Evolutionary conservation across 2,329 filamentous ascomycete genomes (phyloP).

Genomic region (Penicillium sp.): DNA sequence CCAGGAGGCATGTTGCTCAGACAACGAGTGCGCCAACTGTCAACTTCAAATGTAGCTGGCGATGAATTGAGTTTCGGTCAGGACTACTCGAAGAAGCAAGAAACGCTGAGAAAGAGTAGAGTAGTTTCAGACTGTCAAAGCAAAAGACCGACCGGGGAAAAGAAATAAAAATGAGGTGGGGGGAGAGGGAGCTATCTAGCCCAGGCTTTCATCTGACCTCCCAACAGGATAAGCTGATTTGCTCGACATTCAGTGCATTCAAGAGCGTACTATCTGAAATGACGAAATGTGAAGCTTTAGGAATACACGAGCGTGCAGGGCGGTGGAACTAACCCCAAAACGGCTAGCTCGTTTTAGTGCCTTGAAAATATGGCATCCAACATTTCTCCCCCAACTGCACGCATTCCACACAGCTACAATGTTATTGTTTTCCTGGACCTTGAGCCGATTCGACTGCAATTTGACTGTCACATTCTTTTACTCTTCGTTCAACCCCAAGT

Average conservation of each 20-base stretch:
- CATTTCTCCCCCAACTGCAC: background rate
- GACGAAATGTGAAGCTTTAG: conserved; percentile 7
- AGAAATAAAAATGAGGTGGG: no score
- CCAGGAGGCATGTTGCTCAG: conserved; percentile 25
- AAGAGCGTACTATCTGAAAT: background rate
- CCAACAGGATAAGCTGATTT: background rate
- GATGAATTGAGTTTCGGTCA: background rate
- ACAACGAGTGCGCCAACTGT: background rate
- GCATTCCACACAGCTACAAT: background rate
- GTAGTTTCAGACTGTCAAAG: no score
- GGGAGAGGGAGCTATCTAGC: no score
- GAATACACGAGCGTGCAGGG: conserved; percentile 4
- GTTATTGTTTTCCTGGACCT: background rate
- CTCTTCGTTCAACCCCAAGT: background rate
- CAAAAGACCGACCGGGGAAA: no score
- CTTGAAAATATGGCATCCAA: background rate
- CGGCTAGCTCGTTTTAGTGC: background rate
- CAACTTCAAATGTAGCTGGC: background rate
- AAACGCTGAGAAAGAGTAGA: no score
- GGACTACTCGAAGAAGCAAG: background rate
- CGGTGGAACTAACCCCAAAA: background rate
- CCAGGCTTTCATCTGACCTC: no score
- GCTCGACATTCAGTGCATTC: background rate
- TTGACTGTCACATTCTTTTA: background rate
- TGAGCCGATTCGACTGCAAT: background rate